Conservation (phyloP, 2,329 filamentous ascomycete genomes). For the Aureobasidium uvarum region DNA sequence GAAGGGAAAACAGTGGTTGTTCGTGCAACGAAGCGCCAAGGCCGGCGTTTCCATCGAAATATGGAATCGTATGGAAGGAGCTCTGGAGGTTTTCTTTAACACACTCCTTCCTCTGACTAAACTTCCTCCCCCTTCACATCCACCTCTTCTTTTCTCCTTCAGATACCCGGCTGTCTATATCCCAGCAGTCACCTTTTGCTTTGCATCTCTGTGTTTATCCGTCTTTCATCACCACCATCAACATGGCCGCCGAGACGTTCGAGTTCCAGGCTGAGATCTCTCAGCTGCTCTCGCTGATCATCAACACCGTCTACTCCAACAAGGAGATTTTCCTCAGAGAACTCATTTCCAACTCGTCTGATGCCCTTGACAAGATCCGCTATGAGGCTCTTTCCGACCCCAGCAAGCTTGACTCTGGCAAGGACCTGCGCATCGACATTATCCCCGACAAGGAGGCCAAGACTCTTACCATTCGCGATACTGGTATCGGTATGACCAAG, state of each 20-base stretch:
- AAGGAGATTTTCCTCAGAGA: constrained; percentile 99
- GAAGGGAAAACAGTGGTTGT: neutral
- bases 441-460: constrained; percentile 97
- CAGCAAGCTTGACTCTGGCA: constrained; percentile 93
- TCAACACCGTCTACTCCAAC: constrained; percentile 99
- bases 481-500: constrained; percentile 99
- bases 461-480: constrained; percentile 96
- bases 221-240: constrained; percentile 40
- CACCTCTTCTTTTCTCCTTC: constrained; percentile 15
- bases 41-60: neutral
- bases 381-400: constrained; percentile 98
- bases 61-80: neutral
- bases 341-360: constrained; percentile 96
- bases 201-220: constrained; percentile 16
- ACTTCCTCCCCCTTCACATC: constrained; percentile 8
- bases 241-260: constrained; percentile 89
- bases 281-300: constrained; percentile 99
- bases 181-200: constrained; percentile 19
- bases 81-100: neutral
- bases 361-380: constrained; percentile 99
- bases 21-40: neutral
- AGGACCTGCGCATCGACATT: constrained; percentile 98
- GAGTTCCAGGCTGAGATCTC: constrained; percentile 99
- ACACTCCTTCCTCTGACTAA: constrained; percentile 1
- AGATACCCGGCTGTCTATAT: constrained; percentile 25